These are phyloP conservation scores for Aureobasidium melanogenum DNA, from an alignment of 2,329 filamentous ascomycete genomes.

Conservation along the genomic window DNA sequence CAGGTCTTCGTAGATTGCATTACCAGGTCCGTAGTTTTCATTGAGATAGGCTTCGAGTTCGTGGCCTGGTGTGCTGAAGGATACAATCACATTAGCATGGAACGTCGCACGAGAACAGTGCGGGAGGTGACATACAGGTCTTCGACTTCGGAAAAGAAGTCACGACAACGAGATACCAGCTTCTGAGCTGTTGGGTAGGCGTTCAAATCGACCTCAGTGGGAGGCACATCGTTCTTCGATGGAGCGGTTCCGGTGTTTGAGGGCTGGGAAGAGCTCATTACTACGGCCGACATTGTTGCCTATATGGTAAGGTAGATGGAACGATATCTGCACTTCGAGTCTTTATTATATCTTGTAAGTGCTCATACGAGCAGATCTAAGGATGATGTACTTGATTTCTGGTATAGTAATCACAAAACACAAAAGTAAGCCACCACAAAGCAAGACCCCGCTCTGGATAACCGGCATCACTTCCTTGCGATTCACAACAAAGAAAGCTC, in stretches of 20 bases:
- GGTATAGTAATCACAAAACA: neutral
- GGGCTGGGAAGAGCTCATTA: neutral
- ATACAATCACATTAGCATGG: neutral
- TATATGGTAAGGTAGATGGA: too few relatives aligned
- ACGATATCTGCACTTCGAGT: too few relatives aligned
- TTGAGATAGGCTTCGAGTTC: slow-evolving; percentile 24
- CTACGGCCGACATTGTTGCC: neutral
- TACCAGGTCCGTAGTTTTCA: slow-evolving; percentile 23
- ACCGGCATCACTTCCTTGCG: neutral
- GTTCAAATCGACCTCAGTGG: neutral
- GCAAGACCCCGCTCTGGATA: neutral
- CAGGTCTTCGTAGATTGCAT: slow-evolving; percentile 23
- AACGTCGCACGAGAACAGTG: neutral
- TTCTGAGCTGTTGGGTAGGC: slow-evolving; percentile 4
- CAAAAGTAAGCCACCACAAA: neutral
- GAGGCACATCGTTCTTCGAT: neutral
- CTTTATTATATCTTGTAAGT: neutral
- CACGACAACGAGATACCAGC: slow-evolving; percentile 13
- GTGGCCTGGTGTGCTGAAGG: slow-evolving; percentile 22
- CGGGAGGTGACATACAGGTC: slow-evolving; percentile 18
- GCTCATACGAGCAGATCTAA: neutral
- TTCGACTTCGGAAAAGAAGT: slow-evolving; percentile 24
- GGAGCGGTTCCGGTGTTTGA: neutral
- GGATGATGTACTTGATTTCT: neutral
- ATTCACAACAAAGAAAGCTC: neutral